phyloP scores from a whole-genome alignment of 1,284 basidiomycete genomes.

The Trametes polyzona region DNA sequence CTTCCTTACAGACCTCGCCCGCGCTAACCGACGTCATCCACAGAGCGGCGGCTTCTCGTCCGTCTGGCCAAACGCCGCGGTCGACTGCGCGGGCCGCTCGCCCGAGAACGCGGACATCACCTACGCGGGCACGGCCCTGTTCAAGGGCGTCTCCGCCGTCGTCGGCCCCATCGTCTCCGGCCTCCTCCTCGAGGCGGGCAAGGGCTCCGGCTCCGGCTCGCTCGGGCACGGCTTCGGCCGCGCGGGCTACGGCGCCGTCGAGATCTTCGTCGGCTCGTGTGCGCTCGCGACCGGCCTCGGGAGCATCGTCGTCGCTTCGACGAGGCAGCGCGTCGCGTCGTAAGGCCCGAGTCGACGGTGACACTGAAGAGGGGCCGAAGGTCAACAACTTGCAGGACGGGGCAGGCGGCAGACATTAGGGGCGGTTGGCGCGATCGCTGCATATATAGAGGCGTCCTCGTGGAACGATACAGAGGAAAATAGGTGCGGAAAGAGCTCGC shows the following conservation, averaged over 20 bases:
- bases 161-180: slow-evolving; percentile 34
- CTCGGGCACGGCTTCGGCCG: slow-evolving; percentile 22
- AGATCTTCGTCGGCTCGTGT: slow-evolving; percentile 35
- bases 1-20: too few relatives aligned
- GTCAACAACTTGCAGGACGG: too few relatives aligned
- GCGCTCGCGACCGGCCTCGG: slow-evolving; percentile 27
- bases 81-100: slow-evolving; percentile 30
- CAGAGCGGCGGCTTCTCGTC: slow-evolving; percentile 36
- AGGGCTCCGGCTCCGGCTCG: slow-evolving; percentile 15
- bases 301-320: slow-evolving; percentile 28
- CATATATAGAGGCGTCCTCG: slow-evolving; percentile 2
- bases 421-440: too few relatives aligned
- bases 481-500: not conserved
- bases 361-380: too few relatives aligned
- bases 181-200: slow-evolving; percentile 29
- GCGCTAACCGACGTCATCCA: too few relatives aligned
- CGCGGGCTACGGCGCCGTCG: slow-evolving; percentile 31
- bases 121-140: slow-evolving; percentile 29
- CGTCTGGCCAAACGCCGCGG: slow-evolving; percentile 32
- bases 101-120: slow-evolving; percentile 33
- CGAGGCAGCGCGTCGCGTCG: slow-evolving; percentile 12
- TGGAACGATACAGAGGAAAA: not conserved
- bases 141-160: slow-evolving; percentile 32
- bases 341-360: too few relatives aligned
- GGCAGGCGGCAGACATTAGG: too few relatives aligned